Percentiles rank a stretch among this genome's conserved stretches.
phyloP scores from a whole-genome alignment of 2,329 filamentous ascomycete genomes.

The Pleochaeta shiraiana region DNA sequence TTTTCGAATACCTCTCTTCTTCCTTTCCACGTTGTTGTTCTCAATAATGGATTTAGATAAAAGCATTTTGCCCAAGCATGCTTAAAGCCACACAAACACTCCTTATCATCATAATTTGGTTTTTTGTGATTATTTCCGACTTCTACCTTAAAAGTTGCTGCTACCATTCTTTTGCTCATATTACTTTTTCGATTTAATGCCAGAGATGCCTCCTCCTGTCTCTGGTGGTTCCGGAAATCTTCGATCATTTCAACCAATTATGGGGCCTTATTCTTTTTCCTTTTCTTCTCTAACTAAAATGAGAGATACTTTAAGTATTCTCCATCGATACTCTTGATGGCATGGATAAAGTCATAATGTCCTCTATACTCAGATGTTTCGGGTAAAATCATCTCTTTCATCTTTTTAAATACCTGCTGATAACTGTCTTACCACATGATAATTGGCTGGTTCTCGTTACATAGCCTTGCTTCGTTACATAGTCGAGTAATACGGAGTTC shows the following conservation, averaged over 20 bases:
- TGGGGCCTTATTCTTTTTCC: neutral
- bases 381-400: neutral
- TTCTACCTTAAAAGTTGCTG: neutral
- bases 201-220: neutral
- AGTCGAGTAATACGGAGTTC: neutral
- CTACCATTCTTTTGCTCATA: neutral
- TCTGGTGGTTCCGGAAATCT: neutral
- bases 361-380: neutral
- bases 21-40: neutral
- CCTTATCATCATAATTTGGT: neutral
- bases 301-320: constrained; percentile 2
- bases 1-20: neutral
- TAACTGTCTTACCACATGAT: neutral
- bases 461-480: neutral
- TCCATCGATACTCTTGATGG: neutral
- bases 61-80: neutral
- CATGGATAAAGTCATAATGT: constrained; percentile 1
- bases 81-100: neutral
- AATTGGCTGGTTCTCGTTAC: neutral
- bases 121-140: neutral
- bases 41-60: neutral
- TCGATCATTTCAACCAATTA: neutral
- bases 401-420: neutral
- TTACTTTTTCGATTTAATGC: neutral
- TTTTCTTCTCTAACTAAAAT: neutral